phyloP scores from a whole-genome alignment of 257 asterid genomes.

The Voacanga thouarsii region DNA sequence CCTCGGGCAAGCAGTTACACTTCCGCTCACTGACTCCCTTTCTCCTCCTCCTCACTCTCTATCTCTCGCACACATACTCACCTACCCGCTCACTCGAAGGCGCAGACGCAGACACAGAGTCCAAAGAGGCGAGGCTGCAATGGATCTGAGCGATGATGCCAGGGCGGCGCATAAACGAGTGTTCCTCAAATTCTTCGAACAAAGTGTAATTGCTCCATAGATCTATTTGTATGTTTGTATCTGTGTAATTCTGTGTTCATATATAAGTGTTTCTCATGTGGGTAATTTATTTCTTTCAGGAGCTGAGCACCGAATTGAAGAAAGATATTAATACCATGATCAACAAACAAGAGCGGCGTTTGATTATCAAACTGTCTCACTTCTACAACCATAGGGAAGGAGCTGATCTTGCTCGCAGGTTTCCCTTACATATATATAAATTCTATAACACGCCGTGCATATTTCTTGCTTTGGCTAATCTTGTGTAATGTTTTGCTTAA shows the following conservation, averaged over 20 bases:
- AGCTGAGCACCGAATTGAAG: constrained; percentile 51
- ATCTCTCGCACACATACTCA: constrained; percentile 4
- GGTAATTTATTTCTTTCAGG: constrained; percentile 39
- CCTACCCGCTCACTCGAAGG: background rate
- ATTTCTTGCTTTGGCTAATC: background rate
- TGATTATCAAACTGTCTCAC: constrained; percentile 67
- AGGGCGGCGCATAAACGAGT: constrained; percentile 78
- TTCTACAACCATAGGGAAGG: constrained; percentile 83
- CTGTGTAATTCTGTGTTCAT: background rate
- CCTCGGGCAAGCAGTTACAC: background rate
- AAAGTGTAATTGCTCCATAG: constrained; percentile 39
- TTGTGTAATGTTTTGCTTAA: background rate
- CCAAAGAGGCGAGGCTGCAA: constrained; percentile 19
- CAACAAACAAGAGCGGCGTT: constrained; percentile 70
- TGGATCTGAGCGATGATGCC: constrained; percentile 90
- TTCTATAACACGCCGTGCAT: background rate
- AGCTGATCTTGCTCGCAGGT: constrained; percentile 88
- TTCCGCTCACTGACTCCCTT: background rate
- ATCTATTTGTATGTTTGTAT: background rate
- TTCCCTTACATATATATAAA: background rate
- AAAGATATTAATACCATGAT: constrained; percentile 57
- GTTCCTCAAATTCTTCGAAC: constrained; percentile 85
- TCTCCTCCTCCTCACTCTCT: constrained; percentile 4
- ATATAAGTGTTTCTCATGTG: background rate
- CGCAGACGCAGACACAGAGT: constrained; percentile 1